phyloP scores from a whole-genome alignment of 2,329 filamentous ascomycete genomes.

The Trichophyton schoenleinii region DNA sequence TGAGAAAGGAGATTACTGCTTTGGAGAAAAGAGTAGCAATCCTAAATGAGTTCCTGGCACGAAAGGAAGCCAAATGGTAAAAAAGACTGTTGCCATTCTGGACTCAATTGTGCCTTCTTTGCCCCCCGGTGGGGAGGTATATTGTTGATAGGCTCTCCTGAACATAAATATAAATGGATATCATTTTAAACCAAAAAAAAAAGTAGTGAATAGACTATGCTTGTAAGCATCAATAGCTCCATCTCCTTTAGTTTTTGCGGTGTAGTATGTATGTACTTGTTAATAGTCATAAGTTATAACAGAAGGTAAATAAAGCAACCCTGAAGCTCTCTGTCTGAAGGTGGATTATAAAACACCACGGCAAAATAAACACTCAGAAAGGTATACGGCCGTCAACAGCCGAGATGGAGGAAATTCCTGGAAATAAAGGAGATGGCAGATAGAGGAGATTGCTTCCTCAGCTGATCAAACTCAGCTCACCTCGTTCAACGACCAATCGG shows the following conservation, averaged over 20 bases:
- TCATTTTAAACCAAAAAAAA: no score
- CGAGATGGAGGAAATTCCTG: neutral
- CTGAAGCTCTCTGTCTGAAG: neutral
- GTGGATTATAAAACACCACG: neutral
- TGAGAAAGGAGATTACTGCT: constrained; percentile 61
- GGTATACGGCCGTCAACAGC: neutral
- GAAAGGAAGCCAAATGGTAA: constrained; percentile 38
- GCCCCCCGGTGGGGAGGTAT: neutral
- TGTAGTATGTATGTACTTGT: neutral
- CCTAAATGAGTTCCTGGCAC: constrained; percentile 51
- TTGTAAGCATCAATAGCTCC: neutral
- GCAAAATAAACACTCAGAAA: constrained; percentile 1
- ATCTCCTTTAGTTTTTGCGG: neutral
- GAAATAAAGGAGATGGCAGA: neutral
- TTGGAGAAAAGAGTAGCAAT: constrained; percentile 70
- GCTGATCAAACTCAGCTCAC: constrained; percentile 12
- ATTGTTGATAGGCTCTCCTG: neutral
- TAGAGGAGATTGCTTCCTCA: neutral
- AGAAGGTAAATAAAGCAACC: neutral
- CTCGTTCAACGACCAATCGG: constrained; percentile 12
- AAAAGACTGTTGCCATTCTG: neutral
- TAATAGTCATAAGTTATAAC: neutral
- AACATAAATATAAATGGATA: neutral
- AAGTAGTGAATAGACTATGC: neutral
- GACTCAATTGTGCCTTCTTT: neutral